Percentiles rank a stretch among this genome's conserved stretches.
Conservation (phyloP, 1,139 yeast genomes). For the Kodamaea derodonti region DNA sequence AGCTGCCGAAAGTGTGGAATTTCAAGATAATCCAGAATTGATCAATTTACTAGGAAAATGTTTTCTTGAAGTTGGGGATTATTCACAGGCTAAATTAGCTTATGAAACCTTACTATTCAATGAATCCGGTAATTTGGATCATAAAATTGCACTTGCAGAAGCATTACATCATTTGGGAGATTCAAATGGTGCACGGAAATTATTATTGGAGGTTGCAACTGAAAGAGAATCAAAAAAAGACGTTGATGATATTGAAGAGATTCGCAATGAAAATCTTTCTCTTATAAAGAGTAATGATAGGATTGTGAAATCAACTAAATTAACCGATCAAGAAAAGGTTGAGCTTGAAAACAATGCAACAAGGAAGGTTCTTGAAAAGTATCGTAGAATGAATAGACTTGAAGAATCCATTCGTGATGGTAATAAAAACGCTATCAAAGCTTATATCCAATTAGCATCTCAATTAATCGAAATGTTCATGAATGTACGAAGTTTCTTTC, state of each 20-base stretch:
- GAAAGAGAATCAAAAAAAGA: slow-evolving; percentile 14
- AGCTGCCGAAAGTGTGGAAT: slow-evolving; percentile 47
- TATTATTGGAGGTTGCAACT: slow-evolving; percentile 52
- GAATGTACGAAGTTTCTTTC: slow-evolving; percentile 72
- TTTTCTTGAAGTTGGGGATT: slow-evolving; percentile 67
- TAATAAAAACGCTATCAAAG: slow-evolving; percentile 58
- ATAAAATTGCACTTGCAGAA: slow-evolving; percentile 77
- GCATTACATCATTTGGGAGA: slow-evolving; percentile 72
- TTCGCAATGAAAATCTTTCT: slow-evolving; percentile 12
- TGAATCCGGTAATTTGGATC: slow-evolving; percentile 67
- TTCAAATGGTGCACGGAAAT: slow-evolving; percentile 52
- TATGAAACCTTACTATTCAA: slow-evolving; percentile 53
- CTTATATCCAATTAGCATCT: slow-evolving; percentile 84
- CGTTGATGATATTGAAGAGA: slow-evolving; percentile 12
- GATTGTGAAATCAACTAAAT: slow-evolving; percentile 22
- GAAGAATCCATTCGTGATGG: slow-evolving; percentile 51
- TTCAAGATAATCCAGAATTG: slow-evolving; percentile 45
- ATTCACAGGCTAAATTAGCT: slow-evolving; percentile 63
- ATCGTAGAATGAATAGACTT: slow-evolving; percentile 56
- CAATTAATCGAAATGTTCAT: slow-evolving; percentile 81
- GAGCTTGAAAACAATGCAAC: slow-evolving; percentile 58
- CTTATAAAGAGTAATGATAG: slow-evolving; percentile 24
- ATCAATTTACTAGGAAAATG: slow-evolving; percentile 72
- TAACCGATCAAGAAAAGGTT: slow-evolving; percentile 53
- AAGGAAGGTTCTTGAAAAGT: slow-evolving; percentile 61